Evolutionary conservation across 257 asterid genomes (phyloP).

Genomic region (Euphrasia confusa): DNA sequence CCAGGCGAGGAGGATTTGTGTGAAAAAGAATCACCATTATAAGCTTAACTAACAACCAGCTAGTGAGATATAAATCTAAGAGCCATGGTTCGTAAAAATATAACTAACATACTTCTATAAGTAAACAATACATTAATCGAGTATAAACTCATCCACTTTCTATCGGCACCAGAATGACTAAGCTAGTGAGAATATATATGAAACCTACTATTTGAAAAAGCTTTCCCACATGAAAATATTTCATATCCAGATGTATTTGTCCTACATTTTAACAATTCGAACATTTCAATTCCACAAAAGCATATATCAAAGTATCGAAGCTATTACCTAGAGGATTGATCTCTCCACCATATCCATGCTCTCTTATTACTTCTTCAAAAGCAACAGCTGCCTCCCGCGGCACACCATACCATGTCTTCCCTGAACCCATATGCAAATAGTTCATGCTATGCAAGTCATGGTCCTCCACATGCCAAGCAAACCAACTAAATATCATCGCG

Average conservation of each 20-base stretch:
- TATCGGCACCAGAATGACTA: conserved; percentile 7
- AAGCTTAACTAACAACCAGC: neutral
- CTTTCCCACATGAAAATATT: neutral
- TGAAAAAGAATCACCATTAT: conserved; percentile 1
- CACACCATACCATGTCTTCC: conserved; percentile 98
- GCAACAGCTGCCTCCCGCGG: conserved; percentile 94
- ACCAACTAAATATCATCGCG: conserved; percentile 99
- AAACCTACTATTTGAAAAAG: neutral
- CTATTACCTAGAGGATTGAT: conserved; percentile 75
- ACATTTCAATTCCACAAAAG: conserved; percentile 16
- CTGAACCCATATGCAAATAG: conserved; percentile 81
- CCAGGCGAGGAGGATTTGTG: neutral
- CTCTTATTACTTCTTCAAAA: conserved; percentile 87
- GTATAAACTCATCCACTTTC: neutral
- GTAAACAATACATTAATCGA: conserved; percentile 5
- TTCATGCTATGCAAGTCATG: conserved; percentile 99
- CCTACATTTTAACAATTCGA: neutral
- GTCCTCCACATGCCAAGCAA: conserved; percentile 99
- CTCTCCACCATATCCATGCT: conserved; percentile 97
- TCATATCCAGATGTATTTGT: neutral
- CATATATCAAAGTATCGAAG: conserved; percentile 9
- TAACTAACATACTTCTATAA: conserved; percentile 5
- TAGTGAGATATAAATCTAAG: conserved; percentile 6
- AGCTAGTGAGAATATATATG: neutral
- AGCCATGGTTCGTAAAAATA: neutral